Evolutionary conservation across 2,329 filamentous ascomycete genomes (phyloP).

Genomic region (Plectosphaerella sp.): DNA sequence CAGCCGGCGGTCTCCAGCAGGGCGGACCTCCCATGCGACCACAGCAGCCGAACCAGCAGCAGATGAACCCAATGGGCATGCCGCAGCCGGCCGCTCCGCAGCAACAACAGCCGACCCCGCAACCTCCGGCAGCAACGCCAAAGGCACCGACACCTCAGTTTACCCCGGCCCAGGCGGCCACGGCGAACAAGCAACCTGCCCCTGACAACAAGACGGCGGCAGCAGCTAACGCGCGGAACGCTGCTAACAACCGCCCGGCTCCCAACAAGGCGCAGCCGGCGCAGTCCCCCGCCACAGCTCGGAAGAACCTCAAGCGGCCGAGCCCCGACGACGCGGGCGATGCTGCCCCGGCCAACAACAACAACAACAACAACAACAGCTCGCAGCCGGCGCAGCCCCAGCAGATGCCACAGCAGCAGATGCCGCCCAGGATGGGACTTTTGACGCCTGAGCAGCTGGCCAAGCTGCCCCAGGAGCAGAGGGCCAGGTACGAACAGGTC

Average conservation of each 20-base stretch:
- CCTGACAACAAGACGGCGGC: conserved; percentile 13
- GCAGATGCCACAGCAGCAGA: conserved; percentile 15
- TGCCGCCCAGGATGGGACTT: conserved; percentile 15
- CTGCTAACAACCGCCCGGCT: conserved; percentile 19
- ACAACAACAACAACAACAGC: conserved; percentile 9
- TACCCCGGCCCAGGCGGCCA: conserved; percentile 1
- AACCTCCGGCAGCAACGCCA: background rate
- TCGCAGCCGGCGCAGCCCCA: conserved; percentile 13
- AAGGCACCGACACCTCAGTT: conserved; percentile 1
- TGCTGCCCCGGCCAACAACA: conserved; percentile 12
- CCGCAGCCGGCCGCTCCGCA: conserved; percentile 13
- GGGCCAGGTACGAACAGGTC: conserved; percentile 36
- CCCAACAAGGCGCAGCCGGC: conserved; percentile 31
- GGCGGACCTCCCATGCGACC: conserved; percentile 10
- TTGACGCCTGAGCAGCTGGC: conserved; percentile 33
- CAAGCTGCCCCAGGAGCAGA: conserved; percentile 38
- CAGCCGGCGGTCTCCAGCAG: conserved; percentile 1
- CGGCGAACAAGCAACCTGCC: conserved; percentile 10
- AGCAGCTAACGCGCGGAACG: background rate
- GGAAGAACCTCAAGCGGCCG: conserved; percentile 47
- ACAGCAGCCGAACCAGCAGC: conserved; percentile 17
- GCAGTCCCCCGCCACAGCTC: conserved; percentile 30
- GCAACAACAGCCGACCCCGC: background rate
- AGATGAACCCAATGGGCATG: conserved; percentile 14
- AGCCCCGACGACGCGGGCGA: conserved; percentile 37